A percentile compares a stretch with the other conserved stretches of the same genome.
Evolutionary conservation across 192 early-diverging fungal genomes (phyloP).

Genomic region (Backusella circina): DNA sequence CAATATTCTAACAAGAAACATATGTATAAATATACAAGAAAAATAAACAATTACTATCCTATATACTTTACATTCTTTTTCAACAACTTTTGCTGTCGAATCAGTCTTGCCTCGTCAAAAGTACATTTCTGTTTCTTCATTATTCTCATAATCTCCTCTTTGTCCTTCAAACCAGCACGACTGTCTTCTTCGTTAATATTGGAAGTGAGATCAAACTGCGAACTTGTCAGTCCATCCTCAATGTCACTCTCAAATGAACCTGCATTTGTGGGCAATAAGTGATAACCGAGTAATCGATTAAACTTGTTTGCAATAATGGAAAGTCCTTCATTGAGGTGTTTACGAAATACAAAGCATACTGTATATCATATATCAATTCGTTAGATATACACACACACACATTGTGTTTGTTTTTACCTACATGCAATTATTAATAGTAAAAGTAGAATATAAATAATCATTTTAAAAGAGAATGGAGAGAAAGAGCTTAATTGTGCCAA

Average conservation of each 20-base stretch:
- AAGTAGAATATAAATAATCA: background rate
- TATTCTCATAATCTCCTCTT: slow-evolving; percentile 49
- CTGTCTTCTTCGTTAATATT: slow-evolving; percentile 47
- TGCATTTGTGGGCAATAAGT: slow-evolving; percentile 43
- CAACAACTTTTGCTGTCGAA: slow-evolving; percentile 50
- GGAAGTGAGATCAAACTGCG: slow-evolving; percentile 44
- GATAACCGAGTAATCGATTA: slow-evolving; percentile 36
- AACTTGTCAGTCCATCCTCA: slow-evolving; percentile 53
- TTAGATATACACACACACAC: background rate
- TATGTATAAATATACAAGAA: background rate
- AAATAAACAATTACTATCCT: background rate
- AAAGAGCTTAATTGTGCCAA: background rate
- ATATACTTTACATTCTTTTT: slow-evolving; percentile 41
- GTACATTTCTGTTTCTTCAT: slow-evolving; percentile 48
- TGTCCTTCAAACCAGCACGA: slow-evolving; percentile 49
- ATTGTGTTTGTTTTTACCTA: background rate
- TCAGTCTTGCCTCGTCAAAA: slow-evolving; percentile 58
- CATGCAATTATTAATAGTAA: background rate
- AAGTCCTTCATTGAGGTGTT: background rate
- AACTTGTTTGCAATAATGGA: slow-evolving; percentile 22
- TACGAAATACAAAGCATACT: slow-evolving; percentile 13
- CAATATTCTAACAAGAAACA: slow-evolving; percentile 39
- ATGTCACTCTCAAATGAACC: slow-evolving; percentile 51
- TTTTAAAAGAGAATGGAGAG: background rate
- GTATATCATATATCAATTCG: no score